Evolutionary conservation across 2,329 filamentous ascomycete genomes (phyloP), one percentile per base, ranked within the genome.

Genomic region (Scolecobasidium constrictum): DNA sequence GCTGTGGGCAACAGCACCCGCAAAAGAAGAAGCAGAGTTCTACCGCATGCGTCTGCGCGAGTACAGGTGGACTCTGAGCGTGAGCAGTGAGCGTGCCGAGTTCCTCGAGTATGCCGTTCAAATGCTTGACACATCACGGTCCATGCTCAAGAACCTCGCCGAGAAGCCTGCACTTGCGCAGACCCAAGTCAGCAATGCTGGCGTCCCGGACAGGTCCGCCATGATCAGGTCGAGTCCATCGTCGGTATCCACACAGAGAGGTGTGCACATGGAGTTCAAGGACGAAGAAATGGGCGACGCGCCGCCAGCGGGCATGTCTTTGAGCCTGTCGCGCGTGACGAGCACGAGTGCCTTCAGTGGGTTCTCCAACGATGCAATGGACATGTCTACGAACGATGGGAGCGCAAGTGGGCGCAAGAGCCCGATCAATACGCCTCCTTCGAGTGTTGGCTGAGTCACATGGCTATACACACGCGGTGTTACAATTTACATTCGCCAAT

Each of bases 1-100:
- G 9, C 73, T 96, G 3, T 90, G 86, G 77, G 86, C 88, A 7
- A 94, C 88, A 1, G 85, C 85, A 0, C 86, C 86, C 0, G 86
- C 84, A 0, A 73, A 78, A 38, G 87, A 95, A 57, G 90, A 96
- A 61, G 86, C 85, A 1, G 86, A 92, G 22, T 96, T 94, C 72
- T 98, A 96, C 63, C 78, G 85, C 28, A 75, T 84, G 11, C 72
- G 90, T 1, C 65, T 96, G 17, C 81, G 79, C 46, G 90, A 98
- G 63, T 96, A 95, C 57, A 77, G 86, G 39, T 98, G 90, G 90
- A 95, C 90, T 7, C 69, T 96, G 43, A 83, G 82, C 6, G 88
- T 96, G 38, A 88, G 82, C 61, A 81, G 78, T 35, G 86, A 86
- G 58, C 78, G 83, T 38, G 75, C 73, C 9, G 65, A 57, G 19